Evolutionary conservation across 768 basidiomycete species (phyloP).

Genomic region (Hericium rajendrae): DNA sequence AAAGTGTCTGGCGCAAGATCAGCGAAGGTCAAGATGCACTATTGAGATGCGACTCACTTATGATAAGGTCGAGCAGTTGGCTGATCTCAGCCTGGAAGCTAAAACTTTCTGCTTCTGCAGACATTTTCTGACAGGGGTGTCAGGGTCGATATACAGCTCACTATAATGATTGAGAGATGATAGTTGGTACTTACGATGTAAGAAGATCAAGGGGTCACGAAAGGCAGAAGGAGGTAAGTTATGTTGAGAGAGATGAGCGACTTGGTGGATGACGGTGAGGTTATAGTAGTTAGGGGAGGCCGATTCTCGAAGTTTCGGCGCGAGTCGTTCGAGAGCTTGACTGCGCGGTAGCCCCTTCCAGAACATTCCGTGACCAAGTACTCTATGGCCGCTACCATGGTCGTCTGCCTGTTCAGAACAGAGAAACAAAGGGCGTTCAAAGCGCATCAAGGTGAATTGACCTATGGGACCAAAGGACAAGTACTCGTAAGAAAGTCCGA

Average conservation of each 20-base stretch:
- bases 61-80: slow-evolving; percentile 96
- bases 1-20: slow-evolving; percentile 69
- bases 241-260: slow-evolving; percentile 11
- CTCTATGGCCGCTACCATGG: too few relatives aligned
- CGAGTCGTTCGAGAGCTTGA: too few relatives aligned
- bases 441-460: too few relatives aligned
- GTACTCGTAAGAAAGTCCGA: too few relatives aligned
- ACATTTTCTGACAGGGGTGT: slow-evolving; percentile 40
- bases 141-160: slow-evolving; percentile 11
- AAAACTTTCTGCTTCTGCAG: slow-evolving; percentile 58
- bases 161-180: slow-evolving; percentile 1
- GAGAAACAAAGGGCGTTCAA: too few relatives aligned
- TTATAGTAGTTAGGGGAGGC: too few relatives aligned
- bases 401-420: too few relatives aligned
- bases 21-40: slow-evolving; percentile 9
- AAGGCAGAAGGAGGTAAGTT: slow-evolving; percentile 2
- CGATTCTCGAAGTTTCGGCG: too few relatives aligned
- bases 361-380: too few relatives aligned
- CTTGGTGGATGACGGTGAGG: too few relatives aligned
- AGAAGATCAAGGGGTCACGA: slow-evolving; percentile 9
- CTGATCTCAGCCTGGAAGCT: slow-evolving; percentile 99
- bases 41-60: slow-evolving; percentile 44
- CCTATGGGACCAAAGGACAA: too few relatives aligned
- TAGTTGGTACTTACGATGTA: not conserved
- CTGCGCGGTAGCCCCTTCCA: too few relatives aligned